Conservation (phyloP, 2,329 filamentous ascomycete species). For the Fusarium redolens region DNA sequence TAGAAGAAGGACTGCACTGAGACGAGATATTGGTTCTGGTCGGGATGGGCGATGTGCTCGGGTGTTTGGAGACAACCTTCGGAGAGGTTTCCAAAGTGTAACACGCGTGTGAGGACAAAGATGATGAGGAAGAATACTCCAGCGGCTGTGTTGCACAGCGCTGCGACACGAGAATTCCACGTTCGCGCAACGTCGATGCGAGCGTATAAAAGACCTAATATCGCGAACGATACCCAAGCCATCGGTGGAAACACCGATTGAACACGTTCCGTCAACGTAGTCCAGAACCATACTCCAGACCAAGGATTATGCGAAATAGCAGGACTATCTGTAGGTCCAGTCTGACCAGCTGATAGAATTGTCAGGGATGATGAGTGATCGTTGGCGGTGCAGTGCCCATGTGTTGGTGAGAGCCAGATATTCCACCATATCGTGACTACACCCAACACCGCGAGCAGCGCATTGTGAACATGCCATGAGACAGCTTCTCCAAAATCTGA, state of each 20-base stretch:
- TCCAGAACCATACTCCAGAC: slow-evolving; percentile 56
- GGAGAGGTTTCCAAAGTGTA: slow-evolving; percentile 58
- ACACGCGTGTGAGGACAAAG: slow-evolving; percentile 56
- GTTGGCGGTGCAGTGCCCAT: slow-evolving; percentile 50
- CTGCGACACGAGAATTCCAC: slow-evolving; percentile 45
- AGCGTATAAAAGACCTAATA: slow-evolving; percentile 58
- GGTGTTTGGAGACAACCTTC: slow-evolving; percentile 56
- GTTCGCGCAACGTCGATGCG: slow-evolving; percentile 51
- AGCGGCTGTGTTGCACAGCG: slow-evolving; percentile 44
- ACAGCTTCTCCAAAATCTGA: slow-evolving; percentile 23
- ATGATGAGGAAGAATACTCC: slow-evolving; percentile 49
- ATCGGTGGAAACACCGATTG: slow-evolving; percentile 57
- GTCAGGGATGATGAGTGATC: slow-evolving; percentile 6
- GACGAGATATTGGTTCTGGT: slow-evolving; percentile 55
- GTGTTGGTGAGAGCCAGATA: slow-evolving; percentile 56
- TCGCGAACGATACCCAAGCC: slow-evolving; percentile 60
- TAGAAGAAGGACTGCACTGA: slow-evolving; percentile 59
- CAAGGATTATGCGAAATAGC: slow-evolving; percentile 41
- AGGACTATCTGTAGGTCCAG: neutral
- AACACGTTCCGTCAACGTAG: slow-evolving; percentile 44
- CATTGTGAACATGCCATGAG: slow-evolving; percentile 57
- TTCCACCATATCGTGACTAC: slow-evolving; percentile 59
- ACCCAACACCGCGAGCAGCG: slow-evolving; percentile 48
- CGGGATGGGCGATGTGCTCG: slow-evolving; percentile 48
- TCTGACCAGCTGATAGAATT: neutral